Percentiles rank a stretch among this genome's conserved stretches.
Conservation (phyloP, 495 filamentous ascomycete species). For the Parachaetomium inaequale region DNA sequence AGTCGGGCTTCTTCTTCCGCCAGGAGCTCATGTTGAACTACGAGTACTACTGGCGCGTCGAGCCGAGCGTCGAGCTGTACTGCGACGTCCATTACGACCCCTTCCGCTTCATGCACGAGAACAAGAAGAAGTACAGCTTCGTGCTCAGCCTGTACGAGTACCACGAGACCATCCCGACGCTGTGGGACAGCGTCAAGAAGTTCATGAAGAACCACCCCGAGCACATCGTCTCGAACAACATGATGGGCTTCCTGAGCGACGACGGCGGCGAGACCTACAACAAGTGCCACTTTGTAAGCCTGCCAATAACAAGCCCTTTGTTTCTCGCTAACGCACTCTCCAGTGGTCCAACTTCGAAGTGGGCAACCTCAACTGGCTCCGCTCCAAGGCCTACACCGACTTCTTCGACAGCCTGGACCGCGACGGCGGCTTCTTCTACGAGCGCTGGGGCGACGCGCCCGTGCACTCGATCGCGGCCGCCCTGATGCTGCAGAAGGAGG, state of each 20-base stretch:
- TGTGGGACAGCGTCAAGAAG: slow-evolving; percentile 89
- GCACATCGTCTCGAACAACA: slow-evolving; percentile 78
- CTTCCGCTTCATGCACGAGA: slow-evolving; percentile 82
- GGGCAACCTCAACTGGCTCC: slow-evolving; percentile 77
- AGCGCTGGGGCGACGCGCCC: slow-evolving; percentile 88
- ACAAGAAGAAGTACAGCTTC: slow-evolving; percentile 88
- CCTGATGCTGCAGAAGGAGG: slow-evolving; percentile 79
- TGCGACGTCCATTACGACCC: slow-evolving; percentile 82
- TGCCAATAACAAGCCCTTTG: background rate
- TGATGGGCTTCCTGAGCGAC: slow-evolving; percentile 87
- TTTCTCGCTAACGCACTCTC: slow-evolving; percentile 14
- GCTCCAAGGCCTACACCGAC: slow-evolving; percentile 73
- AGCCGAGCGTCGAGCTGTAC: slow-evolving; percentile 82
- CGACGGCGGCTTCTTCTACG: slow-evolving; percentile 90
- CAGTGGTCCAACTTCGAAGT: slow-evolving; percentile 95
- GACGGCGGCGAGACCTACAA: slow-evolving; percentile 89
- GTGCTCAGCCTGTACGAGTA: slow-evolving; percentile 92
- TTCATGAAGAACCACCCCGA: slow-evolving; percentile 88
- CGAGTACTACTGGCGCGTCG: slow-evolving; percentile 91
- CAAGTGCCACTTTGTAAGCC: slow-evolving; percentile 87
- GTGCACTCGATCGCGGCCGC: slow-evolving; percentile 92
- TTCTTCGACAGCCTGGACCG: slow-evolving; percentile 75
- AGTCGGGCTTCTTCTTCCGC: slow-evolving; percentile 91
- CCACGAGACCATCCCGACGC: slow-evolving; percentile 87
- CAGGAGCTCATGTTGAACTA: slow-evolving; percentile 78